phyloP scores from a whole-genome alignment of 2,329 filamentous ascomycete genomes.

The Aspergillus phoenicis region DNA sequence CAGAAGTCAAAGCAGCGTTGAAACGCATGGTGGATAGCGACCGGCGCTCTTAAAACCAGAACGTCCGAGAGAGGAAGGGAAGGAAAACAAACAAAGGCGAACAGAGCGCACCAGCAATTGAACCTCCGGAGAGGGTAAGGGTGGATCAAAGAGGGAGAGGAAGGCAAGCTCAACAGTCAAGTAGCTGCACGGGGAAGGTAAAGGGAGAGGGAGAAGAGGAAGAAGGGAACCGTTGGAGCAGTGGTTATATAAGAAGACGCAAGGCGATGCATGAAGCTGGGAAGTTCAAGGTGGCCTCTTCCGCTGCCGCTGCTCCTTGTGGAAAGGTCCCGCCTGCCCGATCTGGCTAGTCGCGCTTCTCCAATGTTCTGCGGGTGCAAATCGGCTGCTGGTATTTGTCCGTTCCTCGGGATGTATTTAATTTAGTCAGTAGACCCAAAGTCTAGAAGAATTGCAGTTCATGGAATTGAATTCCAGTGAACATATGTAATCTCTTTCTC shows the following conservation, averaged over 20 bases:
- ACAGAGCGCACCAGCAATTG: conserved; percentile 23
- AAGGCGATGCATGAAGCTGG: conserved; percentile 25
- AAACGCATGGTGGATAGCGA: conserved; percentile 71
- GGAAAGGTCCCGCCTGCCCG: conserved; percentile 18
- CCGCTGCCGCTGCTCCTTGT: conserved; percentile 24
- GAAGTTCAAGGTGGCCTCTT: conserved; percentile 51
- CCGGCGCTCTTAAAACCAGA: background rate
- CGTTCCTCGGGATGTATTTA: background rate
- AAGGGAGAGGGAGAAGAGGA: conserved; percentile 22
- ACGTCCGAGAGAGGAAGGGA: background rate
- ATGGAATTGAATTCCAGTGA: too few relatives aligned
- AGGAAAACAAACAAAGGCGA: conserved; percentile 23
- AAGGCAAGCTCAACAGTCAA: conserved; percentile 12
- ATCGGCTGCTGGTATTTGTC: conserved; percentile 1
- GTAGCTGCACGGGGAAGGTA: conserved; percentile 10
- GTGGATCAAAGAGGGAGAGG: conserved; percentile 12
- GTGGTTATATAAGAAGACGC: conserved; percentile 35
- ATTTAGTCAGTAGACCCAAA: background rate
- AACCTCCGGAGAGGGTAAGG: conserved; percentile 20
- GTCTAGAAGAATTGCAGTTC: background rate
- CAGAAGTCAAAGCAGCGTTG: conserved; percentile 73
- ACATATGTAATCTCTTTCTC: too few relatives aligned
- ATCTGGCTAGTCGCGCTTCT: conserved; percentile 23
- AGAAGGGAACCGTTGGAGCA: conserved; percentile 24
- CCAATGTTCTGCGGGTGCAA: conserved; percentile 18